phyloP scores from a whole-genome alignment of 2,329 filamentous ascomycete species.

The Penicillium sp. region DNA sequence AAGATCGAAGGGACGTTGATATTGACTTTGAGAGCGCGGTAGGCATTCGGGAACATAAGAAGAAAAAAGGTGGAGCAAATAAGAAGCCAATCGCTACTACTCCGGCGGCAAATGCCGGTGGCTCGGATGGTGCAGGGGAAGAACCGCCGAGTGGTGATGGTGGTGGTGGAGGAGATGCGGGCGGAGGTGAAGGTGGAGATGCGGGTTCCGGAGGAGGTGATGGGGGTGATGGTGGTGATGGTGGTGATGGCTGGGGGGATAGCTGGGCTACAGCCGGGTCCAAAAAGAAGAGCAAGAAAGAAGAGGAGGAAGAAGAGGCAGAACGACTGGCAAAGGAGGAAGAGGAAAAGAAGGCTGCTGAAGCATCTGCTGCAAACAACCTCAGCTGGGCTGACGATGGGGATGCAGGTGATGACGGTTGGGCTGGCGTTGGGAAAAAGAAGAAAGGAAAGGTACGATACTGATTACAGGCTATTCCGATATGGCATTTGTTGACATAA shows the following conservation, averaged over 20 bases:
- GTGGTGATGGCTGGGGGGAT: conserved; percentile 41
- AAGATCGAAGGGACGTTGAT: conserved; percentile 9
- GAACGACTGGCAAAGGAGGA: conserved; percentile 27
- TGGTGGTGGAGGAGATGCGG: conserved; percentile 20
- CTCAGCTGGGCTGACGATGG: conserved; percentile 50
- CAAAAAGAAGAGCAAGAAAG: conserved; percentile 34
- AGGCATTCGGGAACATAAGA: conserved; percentile 38
- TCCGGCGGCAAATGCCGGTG: conserved; percentile 11
- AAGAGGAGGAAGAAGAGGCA: conserved; percentile 36
- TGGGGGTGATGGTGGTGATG: conserved; percentile 31
- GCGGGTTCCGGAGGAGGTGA: conserved; percentile 33
- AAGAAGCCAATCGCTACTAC: conserved; percentile 17
- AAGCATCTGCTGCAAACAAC: conserved; percentile 31
- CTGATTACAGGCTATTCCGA: too few relatives aligned
- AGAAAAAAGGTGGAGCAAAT: conserved; percentile 26
- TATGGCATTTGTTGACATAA: not conserved
- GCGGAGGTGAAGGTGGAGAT: conserved; percentile 22
- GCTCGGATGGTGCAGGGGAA: conserved; percentile 32
- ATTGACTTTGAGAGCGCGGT: conserved; percentile 26
- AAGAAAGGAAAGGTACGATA: conserved; percentile 57
- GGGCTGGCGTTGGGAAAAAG: conserved; percentile 53
- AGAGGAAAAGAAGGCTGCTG: conserved; percentile 24
- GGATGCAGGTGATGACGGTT: conserved; percentile 50
- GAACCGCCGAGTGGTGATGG: conserved; percentile 29
- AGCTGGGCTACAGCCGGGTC: conserved; percentile 37